Evolutionary conservation across 495 filamentous ascomycete species (phyloP), one percentile per base, ranked within the genome.

Genomic region (Penicillium desertorum): DNA sequence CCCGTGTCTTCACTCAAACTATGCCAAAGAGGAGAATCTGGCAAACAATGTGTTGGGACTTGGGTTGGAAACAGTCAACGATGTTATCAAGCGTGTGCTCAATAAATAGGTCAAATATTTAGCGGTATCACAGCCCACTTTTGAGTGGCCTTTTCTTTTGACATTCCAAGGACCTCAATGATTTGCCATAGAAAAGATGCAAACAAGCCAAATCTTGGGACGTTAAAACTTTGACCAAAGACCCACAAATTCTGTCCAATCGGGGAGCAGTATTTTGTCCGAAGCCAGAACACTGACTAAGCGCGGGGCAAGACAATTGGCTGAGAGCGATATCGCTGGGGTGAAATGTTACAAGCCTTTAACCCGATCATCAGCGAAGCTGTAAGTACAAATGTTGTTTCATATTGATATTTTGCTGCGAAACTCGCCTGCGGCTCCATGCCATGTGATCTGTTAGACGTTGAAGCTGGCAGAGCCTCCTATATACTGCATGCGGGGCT

Each of bases 311-410:
- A 30, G 39, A 48, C 45, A 60, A 62, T 57, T 60, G 60, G 57
- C 63, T 58, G 62, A 54, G 59, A 64, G 68, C 70, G 73, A 74
- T 70, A 74, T 76, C 73, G 71, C 71, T 62, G 57, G 17, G 25
- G 47, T 63, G 44, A 27, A 43, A 56, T 63, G 64, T 66, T 66
- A 72, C 64, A 52, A 57, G 65, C 45, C 52, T 60, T 62, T 49
- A 57, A 56, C 62, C 62, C 59, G 56, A 59, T 56, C 59, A 62
- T 54, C 59, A 46, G 45, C 51, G 43, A 66, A 59, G 41, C 62
- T 68, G 73, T 76, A 60, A 70, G 67, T 75, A 17, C 42, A 43
- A 34, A 45, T 22, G 34, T 19, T 27, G 50, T 22, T 45, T 36
- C 2, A n/a, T 17, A 20, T 29, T 52, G 30, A 10, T 27, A 14